Evolutionary conservation across 495 filamentous ascomycete genomes (phyloP).

Genomic region (Talaromyces ruber): DNA sequence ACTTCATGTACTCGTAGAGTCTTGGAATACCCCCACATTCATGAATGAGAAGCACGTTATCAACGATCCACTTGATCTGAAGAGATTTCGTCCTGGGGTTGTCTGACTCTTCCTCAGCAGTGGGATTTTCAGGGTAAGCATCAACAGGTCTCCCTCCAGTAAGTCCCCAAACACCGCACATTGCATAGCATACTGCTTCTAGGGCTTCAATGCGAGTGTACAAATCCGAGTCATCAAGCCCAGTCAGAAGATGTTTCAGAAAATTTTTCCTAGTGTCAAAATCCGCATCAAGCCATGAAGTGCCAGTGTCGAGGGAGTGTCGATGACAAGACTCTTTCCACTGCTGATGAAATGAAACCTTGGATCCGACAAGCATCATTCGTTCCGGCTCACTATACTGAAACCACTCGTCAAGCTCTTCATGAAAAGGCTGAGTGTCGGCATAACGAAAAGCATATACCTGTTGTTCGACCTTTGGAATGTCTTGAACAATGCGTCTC

Average conservation of each 20-base stretch:
- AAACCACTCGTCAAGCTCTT: slow-evolving; percentile 97
- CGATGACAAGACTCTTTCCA: slow-evolving; percentile 43
- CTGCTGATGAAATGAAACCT: slow-evolving; percentile 60
- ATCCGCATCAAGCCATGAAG: slow-evolving; percentile 45
- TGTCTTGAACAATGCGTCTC: slow-evolving; percentile 67
- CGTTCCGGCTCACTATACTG: slow-evolving; percentile 75
- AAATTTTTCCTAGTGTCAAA: slow-evolving; percentile 36
- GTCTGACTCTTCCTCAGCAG: slow-evolving; percentile 22
- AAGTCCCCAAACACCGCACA: slow-evolving; percentile 69
- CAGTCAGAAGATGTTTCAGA: slow-evolving; percentile 29
- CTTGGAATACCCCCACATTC: slow-evolving; percentile 50
- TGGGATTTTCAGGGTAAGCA: slow-evolving; percentile 18
- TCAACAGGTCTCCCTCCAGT: slow-evolving; percentile 47
- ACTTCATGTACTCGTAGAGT: slow-evolving; percentile 52
- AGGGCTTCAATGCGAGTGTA: slow-evolving; percentile 52
- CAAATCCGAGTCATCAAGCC: slow-evolving; percentile 40
- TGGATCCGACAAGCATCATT: slow-evolving; percentile 55
- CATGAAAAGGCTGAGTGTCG: slow-evolving; percentile 70
- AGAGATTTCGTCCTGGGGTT: slow-evolving; percentile 38
- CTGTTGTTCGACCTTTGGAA: slow-evolving; percentile 66
- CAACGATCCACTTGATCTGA: slow-evolving; percentile 64
- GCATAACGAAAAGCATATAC: slow-evolving; percentile 92
- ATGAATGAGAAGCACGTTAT: slow-evolving; percentile 50
- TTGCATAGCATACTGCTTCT: slow-evolving; percentile 68
- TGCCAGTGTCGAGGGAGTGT: slow-evolving; percentile 23